These are phyloP conservation scores for Arabidopsis suecica DNA, from an alignment of 345 rosid species.

Conservation along the genomic window DNA sequence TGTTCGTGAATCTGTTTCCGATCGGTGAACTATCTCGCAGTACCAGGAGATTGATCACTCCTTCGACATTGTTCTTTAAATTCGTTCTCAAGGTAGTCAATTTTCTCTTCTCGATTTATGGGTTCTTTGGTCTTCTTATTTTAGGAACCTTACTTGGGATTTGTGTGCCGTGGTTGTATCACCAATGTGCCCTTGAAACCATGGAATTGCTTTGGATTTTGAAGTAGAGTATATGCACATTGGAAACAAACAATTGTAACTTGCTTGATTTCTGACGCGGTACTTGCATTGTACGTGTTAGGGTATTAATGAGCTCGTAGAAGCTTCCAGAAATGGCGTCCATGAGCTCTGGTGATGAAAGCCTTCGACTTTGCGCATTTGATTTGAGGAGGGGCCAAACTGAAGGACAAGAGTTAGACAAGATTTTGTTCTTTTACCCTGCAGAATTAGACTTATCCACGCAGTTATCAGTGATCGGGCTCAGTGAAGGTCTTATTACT, in stretches of 20 bases:
- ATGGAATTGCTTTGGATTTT: background rate
- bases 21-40: slow-evolving; percentile 26
- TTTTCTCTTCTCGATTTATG: slow-evolving; percentile 19
- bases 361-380: slow-evolving; percentile 75
- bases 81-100: slow-evolving; percentile 17
- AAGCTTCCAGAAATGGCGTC: slow-evolving; percentile 59
- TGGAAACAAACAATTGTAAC: background rate
- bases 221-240: background rate
- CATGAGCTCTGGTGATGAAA: slow-evolving; percentile 56
- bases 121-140: slow-evolving; percentile 27
- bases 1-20: background rate
- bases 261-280: background rate
- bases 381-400: slow-evolving; percentile 92
- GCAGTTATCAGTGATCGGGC: slow-evolving; percentile 90
- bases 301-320: slow-evolving; percentile 32
- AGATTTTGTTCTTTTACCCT: slow-evolving; percentile 82
- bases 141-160: slow-evolving; percentile 10
- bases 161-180: slow-evolving; percentile 29
- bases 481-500: slow-evolving; percentile 95
- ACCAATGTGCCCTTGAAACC: slow-evolving; percentile 27
- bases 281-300: slow-evolving; percentile 19
- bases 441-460: slow-evolving; percentile 75
- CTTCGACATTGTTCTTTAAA: background rate
- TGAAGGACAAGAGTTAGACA: slow-evolving; percentile 94
- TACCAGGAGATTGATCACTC: slow-evolving; percentile 2